A percentile compares a stretch with the other conserved stretches of the same genome.
phyloP scores from a whole-genome alignment of 805 yeast species.

The Scheffersomyces amazonensis region DNA sequence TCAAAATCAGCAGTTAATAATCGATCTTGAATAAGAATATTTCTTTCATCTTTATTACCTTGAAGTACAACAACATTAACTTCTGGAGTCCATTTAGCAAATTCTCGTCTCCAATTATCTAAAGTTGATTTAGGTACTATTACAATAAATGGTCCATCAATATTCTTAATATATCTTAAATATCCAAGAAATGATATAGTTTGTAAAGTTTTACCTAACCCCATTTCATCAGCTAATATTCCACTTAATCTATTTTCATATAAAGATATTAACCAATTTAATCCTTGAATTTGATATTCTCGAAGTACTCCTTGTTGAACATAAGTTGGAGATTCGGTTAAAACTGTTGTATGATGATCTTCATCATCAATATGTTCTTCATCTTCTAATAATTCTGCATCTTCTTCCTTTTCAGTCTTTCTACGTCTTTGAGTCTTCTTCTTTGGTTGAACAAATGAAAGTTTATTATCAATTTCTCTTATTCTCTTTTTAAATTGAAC shows the following conservation, averaged over 20 bases:
- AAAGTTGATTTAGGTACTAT: conserved; percentile 94
- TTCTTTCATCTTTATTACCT: conserved; percentile 84
- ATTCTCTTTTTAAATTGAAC: conserved; percentile 54
- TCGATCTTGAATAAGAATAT: conserved; percentile 51
- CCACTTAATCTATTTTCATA: conserved; percentile 90
- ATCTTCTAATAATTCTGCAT: conserved; percentile 82
- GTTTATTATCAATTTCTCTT: conserved; percentile 52
- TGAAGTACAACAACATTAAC: conserved; percentile 82
- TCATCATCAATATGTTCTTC: conserved; percentile 57
- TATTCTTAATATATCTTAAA: conserved; percentile 69
- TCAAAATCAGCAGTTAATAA: conserved; percentile 79
- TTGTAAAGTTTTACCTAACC: conserved; percentile 92
- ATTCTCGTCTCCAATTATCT: conserved; percentile 96
- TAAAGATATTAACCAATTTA: conserved; percentile 88
- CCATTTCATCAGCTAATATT: conserved; percentile 97
- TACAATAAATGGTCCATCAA: conserved; percentile 87
- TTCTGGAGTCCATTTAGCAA: conserved; percentile 94
- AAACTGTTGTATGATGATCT: conserved; percentile 58
- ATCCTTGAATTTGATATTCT: conserved; percentile 92
- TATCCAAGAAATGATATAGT: conserved; percentile 91
- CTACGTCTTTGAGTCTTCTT: conserved; percentile 53
- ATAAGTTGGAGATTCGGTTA: conserved; percentile 82
- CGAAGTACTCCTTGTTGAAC: conserved; percentile 70
- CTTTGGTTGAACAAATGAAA: conserved; percentile 31
- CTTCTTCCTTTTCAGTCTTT: conserved; percentile 94